Base-by-base conservation (phyloP, 768 basidiomycete species). In the Cystofilobasidium macerans region DNA sequence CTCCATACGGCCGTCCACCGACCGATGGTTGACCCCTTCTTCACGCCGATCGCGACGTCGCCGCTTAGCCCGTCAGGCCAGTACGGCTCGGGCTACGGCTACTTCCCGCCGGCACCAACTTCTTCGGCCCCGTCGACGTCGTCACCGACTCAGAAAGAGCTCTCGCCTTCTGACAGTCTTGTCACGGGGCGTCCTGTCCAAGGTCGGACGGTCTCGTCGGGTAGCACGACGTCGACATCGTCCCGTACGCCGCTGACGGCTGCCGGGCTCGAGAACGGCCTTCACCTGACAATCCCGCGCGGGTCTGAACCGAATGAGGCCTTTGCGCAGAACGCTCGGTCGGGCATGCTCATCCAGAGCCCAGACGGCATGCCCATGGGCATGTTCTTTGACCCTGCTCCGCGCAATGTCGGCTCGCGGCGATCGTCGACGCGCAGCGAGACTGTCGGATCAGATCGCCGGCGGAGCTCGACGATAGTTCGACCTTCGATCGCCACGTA, bases 281-380 rank as follows among this genome's bases (percentile, higher is more conserved):
- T 61, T 28, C 43, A 32, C 20, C 13, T 47, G 32, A 11, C 43
- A 8, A 61, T 33, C 20, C 20, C 61, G 59, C 18, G 48, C 66
- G 22, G 62, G 45, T n/a, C n/a, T 84, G 33, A 90, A 92, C 69
- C 90, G 89, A 73, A 89, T 90, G 71, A 76, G 80, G 1, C 63
- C 26, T 80, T 89, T 8, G 88, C 88, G 3, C 78, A 82, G 3
- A 85, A 88, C 0, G 85, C 87, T 5, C 86, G 87, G 7, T 88
- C 89, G 14, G 93, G 93, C 0, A 81, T 94, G 9, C 82, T 97
- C 59, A 87, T 98, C 42, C 88, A 93, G 70, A 89, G 86, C 72
- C 89, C 91, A 1, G 91, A 94, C 74, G 94, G 94, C 0, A 85
- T 90, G 70, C 88, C 90, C 2, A 82, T 89, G n/a, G 94, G 92